These are phyloP conservation scores for Zostera marina DNA, from an alignment of 116 monocot genomes.

Conservation along the genomic window DNA sequence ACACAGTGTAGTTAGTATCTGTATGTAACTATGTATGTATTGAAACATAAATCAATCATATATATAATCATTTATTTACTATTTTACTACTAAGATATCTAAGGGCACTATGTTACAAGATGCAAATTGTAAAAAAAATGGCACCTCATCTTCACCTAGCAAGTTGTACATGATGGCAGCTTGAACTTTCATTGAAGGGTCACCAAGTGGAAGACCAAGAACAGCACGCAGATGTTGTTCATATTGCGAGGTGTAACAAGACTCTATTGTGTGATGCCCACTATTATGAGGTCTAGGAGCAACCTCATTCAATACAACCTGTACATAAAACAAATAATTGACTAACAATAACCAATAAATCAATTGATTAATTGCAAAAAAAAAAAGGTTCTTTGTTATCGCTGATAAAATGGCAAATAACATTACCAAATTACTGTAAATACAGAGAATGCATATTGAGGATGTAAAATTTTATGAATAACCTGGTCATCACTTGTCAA, in stretches of 20 bases:
- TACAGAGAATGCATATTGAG: neutral
- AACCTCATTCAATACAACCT: constrained; percentile 93
- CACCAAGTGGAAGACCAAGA: constrained; percentile 82
- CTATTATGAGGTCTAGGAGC: constrained; percentile 96
- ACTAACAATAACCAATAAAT: neutral
- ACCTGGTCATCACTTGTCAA: constrained; percentile 59
- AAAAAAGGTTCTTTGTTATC: neutral
- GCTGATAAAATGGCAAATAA: neutral
- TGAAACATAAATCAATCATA: neutral
- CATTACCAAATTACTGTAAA: neutral
- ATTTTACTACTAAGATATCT: too few relatives aligned
- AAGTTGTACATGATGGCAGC: constrained; percentile 93
- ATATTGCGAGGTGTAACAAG: constrained; percentile 91
- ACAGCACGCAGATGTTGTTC: constrained; percentile 91
- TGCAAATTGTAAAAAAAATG: neutral
- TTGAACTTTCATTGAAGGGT: constrained; percentile 76
- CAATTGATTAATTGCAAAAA: neutral
- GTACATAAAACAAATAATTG: constrained; percentile 3
- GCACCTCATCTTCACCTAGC: constrained; percentile 85
- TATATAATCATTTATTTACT: too few relatives aligned
- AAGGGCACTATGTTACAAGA: neutral
- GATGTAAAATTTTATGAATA: constrained; percentile 3
- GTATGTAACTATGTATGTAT: too few relatives aligned
- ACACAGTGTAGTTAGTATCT: too few relatives aligned
- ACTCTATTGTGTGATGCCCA: constrained; percentile 96